These are phyloP conservation scores for Yamagishiella unicocca DNA, from an alignment of 139 green algal species.

Conservation along the genomic window DNA sequence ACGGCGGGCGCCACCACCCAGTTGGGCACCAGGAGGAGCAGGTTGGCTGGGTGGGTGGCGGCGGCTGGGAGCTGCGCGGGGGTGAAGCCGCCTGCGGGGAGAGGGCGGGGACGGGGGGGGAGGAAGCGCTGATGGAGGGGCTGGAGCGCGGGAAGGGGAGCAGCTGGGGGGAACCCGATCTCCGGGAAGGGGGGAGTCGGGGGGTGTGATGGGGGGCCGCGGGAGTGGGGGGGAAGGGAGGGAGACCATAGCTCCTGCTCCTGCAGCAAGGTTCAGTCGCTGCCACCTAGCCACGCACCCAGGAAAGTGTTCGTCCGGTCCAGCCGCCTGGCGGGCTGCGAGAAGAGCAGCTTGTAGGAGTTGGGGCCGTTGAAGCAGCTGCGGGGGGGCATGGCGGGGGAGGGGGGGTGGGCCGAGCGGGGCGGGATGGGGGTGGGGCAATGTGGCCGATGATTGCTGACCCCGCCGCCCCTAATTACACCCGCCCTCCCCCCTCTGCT, in stretches of 20 bases:
- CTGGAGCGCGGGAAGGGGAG: neutral
- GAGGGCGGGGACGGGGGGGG: neutral
- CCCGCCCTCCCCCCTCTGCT: too few species aligned
- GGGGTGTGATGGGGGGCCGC: too few species aligned
- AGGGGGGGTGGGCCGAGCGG: neutral
- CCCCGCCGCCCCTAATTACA: too few species aligned
- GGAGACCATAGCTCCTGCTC: too few species aligned
- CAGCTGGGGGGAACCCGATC: neutral
- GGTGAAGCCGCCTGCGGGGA: neutral
- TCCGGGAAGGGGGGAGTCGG: too few species aligned
- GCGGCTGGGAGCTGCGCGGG: neutral
- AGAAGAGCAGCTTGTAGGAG: constrained; percentile 4
- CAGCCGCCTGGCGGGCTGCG: neutral
- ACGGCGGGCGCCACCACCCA: neutral
- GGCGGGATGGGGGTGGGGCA: neutral
- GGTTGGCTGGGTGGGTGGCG: neutral
- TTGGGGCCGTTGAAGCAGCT: constrained; percentile 36
- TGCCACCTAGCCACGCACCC: too few species aligned
- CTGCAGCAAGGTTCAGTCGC: too few species aligned
- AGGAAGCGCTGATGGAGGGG: neutral
- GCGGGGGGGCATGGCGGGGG: neutral
- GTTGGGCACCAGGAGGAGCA: constrained; percentile 11
- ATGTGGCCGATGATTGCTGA: too few species aligned
- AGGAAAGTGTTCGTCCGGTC: neutral
- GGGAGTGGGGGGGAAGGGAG: neutral